Conservation (phyloP, 1,284 basidiomycete genomes). For the Trichosporon sp. region DNA sequence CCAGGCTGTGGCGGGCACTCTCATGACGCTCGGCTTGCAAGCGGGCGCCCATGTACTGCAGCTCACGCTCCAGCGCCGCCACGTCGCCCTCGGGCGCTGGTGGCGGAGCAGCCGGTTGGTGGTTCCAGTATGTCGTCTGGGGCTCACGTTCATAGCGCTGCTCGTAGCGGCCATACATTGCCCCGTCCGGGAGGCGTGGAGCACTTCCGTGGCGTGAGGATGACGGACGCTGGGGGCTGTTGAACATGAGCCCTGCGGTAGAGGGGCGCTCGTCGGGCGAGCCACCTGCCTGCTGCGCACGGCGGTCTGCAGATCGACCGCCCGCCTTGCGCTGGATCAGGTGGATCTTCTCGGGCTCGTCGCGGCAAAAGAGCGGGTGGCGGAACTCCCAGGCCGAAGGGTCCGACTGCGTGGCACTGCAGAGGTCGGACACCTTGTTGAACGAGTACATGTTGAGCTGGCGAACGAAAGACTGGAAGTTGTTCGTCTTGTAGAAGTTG, state of each 20-base stretch:
- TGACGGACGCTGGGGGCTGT: neutral
- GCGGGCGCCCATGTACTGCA: conserved; percentile 23
- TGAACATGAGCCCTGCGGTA: neutral
- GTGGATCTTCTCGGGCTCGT: conserved; percentile 44
- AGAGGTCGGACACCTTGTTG: conserved; percentile 48
- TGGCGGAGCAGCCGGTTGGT: neutral
- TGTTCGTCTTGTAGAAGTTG: conserved; percentile 50
- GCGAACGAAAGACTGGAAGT: conserved; percentile 50
- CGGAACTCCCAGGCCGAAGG: conserved; percentile 50
- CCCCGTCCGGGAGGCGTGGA: neutral
- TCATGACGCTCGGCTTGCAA: conserved; percentile 34
- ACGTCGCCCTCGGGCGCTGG: conserved; percentile 14
- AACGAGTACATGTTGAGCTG: conserved; percentile 52
- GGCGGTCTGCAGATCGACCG: conserved; percentile 22
- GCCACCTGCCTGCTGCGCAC: conserved; percentile 15
- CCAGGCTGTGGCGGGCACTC: conserved; percentile 26
- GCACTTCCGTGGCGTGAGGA: neutral
- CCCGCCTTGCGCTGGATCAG: conserved; percentile 46
- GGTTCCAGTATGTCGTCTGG: conserved; percentile 4
- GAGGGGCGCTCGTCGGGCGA: conserved; percentile 9
- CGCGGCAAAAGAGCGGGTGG: conserved; percentile 47
- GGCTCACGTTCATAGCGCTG: conserved; percentile 30
- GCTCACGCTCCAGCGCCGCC: conserved; percentile 28
- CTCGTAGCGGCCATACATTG: neutral
- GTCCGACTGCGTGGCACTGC: conserved; percentile 34